Evolutionary conservation across 208 protist genomes (phyloP).

Genomic region (Crithidia sp.): DNA sequence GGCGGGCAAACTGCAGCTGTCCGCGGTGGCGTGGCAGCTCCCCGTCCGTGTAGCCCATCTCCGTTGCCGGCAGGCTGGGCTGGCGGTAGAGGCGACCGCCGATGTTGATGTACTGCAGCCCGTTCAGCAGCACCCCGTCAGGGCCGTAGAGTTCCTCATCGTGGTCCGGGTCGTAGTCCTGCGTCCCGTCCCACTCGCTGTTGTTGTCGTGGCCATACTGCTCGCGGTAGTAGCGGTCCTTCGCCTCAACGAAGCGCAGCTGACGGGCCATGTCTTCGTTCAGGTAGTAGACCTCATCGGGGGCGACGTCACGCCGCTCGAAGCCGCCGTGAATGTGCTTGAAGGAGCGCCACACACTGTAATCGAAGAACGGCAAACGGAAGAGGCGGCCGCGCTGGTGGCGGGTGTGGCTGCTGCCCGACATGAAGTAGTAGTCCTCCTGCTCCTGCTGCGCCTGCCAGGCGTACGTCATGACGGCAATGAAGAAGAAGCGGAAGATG

Average conservation of each 20-base stretch:
- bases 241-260: constrained; percentile 80
- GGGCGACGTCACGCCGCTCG: constrained; percentile 83
- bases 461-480: constrained; percentile 83
- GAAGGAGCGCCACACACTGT: constrained; percentile 91
- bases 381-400: constrained; percentile 24
- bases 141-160: constrained; percentile 11
- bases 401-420: constrained; percentile 34
- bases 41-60: constrained; percentile 25
- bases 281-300: constrained; percentile 89
- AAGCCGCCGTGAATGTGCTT: constrained; percentile 93
- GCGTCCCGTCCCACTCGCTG: constrained; percentile 13
- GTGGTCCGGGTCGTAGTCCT: constrained; percentile 17
- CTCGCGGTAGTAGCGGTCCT: constrained; percentile 63
- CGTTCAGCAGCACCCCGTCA: constrained; percentile 14
- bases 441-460: constrained; percentile 83
- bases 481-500: constrained; percentile 89
- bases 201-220: constrained; percentile 33
- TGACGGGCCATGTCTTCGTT: constrained; percentile 88
- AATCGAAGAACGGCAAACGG: constrained; percentile 89
- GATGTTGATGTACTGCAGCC: constrained; percentile 81
- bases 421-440: constrained; percentile 61
- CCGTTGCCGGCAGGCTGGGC: constrained; percentile 35
- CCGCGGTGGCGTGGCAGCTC: constrained; percentile 40
- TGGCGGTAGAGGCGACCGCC: constrained; percentile 79
- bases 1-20: constrained; percentile 72